Percentiles rank a stretch among this genome's conserved stretches.
Conservation (phyloP, 2,329 filamentous ascomycete species). For the Clonostachys sp. region DNA sequence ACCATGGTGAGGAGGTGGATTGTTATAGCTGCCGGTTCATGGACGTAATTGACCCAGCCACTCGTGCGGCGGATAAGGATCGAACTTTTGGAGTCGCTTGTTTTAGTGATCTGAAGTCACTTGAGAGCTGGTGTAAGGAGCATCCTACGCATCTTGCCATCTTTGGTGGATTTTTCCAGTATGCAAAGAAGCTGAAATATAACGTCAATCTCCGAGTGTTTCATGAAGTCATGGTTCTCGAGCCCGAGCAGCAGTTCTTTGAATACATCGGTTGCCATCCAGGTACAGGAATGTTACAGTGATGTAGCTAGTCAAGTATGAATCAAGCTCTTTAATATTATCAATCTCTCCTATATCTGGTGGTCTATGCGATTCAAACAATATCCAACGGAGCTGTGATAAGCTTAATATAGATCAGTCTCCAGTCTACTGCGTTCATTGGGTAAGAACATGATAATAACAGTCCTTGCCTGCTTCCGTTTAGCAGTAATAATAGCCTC, state of each 20-base stretch:
- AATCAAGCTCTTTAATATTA: too few relatives aligned
- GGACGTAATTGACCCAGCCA: slow-evolving; percentile 26
- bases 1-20: slow-evolving; percentile 32
- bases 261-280: slow-evolving; percentile 34
- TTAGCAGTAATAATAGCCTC: too few relatives aligned
- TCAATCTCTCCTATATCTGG: too few relatives aligned
- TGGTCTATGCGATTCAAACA: too few relatives aligned
- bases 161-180: slow-evolving; percentile 30
- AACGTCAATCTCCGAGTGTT: slow-evolving; percentile 27
- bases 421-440: too few relatives aligned
- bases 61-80: slow-evolving; percentile 14
- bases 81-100: slow-evolving; percentile 33
- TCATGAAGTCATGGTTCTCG: slow-evolving; percentile 32
- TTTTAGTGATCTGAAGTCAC: slow-evolving; percentile 30
- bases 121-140: slow-evolving; percentile 31
- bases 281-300: slow-evolving; percentile 21
- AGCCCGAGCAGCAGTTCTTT: slow-evolving; percentile 30
- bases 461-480: too few relatives aligned
- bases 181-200: slow-evolving; percentile 28
- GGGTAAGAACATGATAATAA: too few relatives aligned
- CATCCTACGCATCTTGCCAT: slow-evolving; percentile 33
- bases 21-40: slow-evolving; percentile 37
- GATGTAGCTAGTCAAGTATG: too few relatives aligned
- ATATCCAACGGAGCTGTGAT: too few relatives aligned
- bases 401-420: too few relatives aligned